Conservation (phyloP, 176 grass and related monocot genomes). For the Ananas comosus region DNA sequence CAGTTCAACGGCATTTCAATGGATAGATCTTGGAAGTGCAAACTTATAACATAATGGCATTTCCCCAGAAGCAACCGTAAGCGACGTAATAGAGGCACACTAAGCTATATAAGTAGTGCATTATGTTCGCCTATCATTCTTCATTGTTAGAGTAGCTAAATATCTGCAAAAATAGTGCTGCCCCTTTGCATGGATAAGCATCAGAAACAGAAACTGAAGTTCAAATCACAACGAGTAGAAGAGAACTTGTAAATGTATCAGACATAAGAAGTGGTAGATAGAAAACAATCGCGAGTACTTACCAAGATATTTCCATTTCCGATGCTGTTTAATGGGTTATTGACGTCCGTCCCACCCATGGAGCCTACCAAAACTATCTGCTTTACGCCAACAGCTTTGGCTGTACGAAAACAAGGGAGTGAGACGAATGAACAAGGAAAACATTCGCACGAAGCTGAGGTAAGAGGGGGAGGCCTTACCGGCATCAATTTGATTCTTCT, state of each 20-base stretch:
- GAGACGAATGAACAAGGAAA: neutral
- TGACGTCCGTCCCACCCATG: constrained; percentile 87
- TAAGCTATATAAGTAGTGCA: neutral
- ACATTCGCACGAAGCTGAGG: neutral
- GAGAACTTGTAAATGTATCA: neutral
- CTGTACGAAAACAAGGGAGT: constrained; percentile 23
- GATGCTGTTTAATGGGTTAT: constrained; percentile 73
- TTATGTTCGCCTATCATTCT: too few species aligned
- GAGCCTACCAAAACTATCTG: constrained; percentile 82
- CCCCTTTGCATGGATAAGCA: too few species aligned
- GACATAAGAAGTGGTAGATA: neutral
- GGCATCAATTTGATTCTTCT: constrained; percentile 93
- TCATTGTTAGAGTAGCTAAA: too few species aligned
- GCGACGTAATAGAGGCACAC: too few species aligned
- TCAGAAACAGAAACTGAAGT: neutral
- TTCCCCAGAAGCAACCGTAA: too few species aligned
- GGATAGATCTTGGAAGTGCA: too few species aligned
- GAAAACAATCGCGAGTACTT: neutral
- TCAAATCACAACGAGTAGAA: neutral
- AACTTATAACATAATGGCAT: too few species aligned
- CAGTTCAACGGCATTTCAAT: neutral
- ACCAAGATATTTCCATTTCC: constrained; percentile 87
- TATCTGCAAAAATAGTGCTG: too few species aligned
- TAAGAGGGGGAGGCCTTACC: constrained; percentile 23
- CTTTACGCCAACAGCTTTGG: constrained; percentile 60